These are phyloP conservation scores for Aspergillus indologenus DNA, from an alignment of 495 filamentous ascomycete genomes.

Conservation along the genomic window DNA sequence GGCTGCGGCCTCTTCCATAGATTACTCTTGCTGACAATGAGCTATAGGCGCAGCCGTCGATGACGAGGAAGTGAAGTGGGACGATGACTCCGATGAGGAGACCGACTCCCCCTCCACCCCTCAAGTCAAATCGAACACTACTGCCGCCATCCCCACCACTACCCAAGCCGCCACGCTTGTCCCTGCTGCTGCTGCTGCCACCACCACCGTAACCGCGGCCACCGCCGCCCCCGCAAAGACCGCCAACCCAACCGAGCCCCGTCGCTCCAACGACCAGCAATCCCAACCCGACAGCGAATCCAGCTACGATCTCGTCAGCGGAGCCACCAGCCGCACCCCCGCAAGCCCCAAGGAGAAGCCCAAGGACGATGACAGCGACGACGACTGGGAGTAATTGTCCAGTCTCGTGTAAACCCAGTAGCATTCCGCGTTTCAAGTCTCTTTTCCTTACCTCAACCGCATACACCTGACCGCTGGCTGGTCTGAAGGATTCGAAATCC, in stretches of 20 bases:
- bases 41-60: slow-evolving; percentile 53
- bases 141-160: not conserved
- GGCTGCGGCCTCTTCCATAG: not conserved
- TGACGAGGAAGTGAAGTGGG: slow-evolving; percentile 81
- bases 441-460: not conserved
- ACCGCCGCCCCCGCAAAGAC: slow-evolving; percentile 49
- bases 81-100: slow-evolving; percentile 72
- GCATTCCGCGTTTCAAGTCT: not conserved
- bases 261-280: slow-evolving; percentile 82
- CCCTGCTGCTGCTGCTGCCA: slow-evolving; percentile 22
- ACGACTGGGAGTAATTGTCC: slow-evolving; percentile 75
- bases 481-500: slow-evolving; percentile 9
- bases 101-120: slow-evolving; percentile 52
- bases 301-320: slow-evolving; percentile 91
- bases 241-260: slow-evolving; percentile 60
- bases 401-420: not conserved
- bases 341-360: slow-evolving; percentile 70
- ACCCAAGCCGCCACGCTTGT: slow-evolving; percentile 17
- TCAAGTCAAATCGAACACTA: slow-evolving; percentile 32
- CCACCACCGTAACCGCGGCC: slow-evolving; percentile 33
- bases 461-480: slow-evolving; percentile 20
- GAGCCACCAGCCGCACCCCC: slow-evolving; percentile 73
- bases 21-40: slow-evolving; percentile 4
- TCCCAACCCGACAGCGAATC: slow-evolving; percentile 84
- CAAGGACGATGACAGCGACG: slow-evolving; percentile 58